Percentiles rank a stretch among this genome's conserved stretches.
Evolutionary conservation across 2,329 filamentous ascomycete genomes (phyloP).

Genomic region (Neonectria coccinea): DNA sequence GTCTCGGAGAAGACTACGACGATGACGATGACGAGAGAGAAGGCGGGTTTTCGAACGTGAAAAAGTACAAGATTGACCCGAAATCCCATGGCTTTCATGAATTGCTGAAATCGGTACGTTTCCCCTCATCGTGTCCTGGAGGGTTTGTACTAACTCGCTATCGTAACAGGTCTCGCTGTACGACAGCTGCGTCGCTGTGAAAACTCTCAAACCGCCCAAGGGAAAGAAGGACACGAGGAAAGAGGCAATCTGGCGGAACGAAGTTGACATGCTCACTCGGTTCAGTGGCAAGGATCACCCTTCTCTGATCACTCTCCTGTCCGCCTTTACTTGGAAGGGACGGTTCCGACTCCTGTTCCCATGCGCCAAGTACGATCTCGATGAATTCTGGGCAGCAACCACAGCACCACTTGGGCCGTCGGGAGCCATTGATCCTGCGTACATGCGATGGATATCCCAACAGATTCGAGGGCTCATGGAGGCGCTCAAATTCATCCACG

Average conservation of each 20-base stretch:
- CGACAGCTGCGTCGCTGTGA: neutral
- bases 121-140: neutral
- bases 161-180: neutral
- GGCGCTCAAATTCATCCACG: neutral
- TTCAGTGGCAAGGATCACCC: conserved; percentile 4
- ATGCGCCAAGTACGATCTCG: neutral
- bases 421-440: neutral
- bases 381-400: neutral
- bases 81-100: neutral
- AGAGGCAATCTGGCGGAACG: neutral
- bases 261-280: neutral
- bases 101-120: neutral
- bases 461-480: conserved; percentile 1
- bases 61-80: neutral
- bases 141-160: neutral
- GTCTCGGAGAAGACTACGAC: neutral
- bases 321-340: neutral
- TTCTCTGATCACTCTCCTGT: neutral
- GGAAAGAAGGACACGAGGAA: neutral
- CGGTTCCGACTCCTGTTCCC: neutral
- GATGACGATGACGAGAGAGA: neutral
- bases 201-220: neutral
- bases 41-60: neutral
- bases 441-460: neutral
- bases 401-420: neutral